Base-by-base conservation (phyloP, 768 basidiomycete species). In the Pleurotus pulmonarius region DNA sequence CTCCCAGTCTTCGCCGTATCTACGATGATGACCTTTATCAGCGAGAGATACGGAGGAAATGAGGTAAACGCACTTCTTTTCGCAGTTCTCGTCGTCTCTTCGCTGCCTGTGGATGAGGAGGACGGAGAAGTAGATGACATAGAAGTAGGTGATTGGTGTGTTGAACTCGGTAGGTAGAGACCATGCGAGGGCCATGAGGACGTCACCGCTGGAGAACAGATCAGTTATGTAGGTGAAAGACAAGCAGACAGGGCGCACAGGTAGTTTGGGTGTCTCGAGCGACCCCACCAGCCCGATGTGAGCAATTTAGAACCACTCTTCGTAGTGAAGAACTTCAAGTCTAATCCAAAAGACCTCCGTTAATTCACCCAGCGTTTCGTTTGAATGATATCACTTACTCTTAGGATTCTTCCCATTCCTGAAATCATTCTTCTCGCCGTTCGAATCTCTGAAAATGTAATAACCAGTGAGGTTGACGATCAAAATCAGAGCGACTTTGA, bases 281-380 rank as follows among this genome's bases (percentile, higher is more conserved):
- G 71, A 7, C 95, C 96, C 97, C 97, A 99, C 97, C 97, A 98
- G 5, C 97, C 97, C 3, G 91, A 92, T 25, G 86, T 96, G 24
- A 99, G 80, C 34, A 99, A 79, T 69, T 93, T 97, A 2, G 92
- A 87, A 12, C 97, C 97, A 15, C 84, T 82, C 60, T 85, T 81
- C 1, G 97, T 98, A 41, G 83, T 77, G 68, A 98, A 83, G 65
- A 73, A 95, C 59, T 80, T 72, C 16, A 96, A 75, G 66, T 91
- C 94, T 96, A 62, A 13, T 7, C 40, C 2, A 12, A 13, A 46
- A 16, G 16, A 6, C 57, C n/a, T n/a, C 16, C 3, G 16, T 46
- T 18, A 38, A 46, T 7, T 37, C 13, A 24, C 15, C 11, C 11
- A 34, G 8, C 29, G 11, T 8, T 8, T 37, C 41, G 26, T 22